Evolutionary conservation across 768 basidiomycete genomes (phyloP).

Genomic region (Amanita subjunquillea): DNA sequence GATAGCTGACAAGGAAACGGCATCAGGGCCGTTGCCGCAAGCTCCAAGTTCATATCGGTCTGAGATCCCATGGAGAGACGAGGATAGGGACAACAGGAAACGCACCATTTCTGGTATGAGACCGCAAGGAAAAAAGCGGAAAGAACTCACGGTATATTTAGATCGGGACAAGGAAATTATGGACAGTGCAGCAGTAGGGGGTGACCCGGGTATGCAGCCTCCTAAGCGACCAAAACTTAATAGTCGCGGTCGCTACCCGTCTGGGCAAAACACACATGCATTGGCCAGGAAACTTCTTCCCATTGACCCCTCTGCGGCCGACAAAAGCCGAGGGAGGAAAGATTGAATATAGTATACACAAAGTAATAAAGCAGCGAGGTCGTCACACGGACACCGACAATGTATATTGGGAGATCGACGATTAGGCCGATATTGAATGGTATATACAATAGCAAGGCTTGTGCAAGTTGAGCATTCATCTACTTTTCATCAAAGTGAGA

Average conservation of each 20-base stretch:
- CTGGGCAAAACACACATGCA: slow-evolving; percentile 23
- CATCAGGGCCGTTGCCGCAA: slow-evolving; percentile 23
- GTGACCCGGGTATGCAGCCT: slow-evolving; percentile 28
- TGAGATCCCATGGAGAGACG: slow-evolving; percentile 39
- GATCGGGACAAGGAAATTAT: slow-evolving; percentile 55
- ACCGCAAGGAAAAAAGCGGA: background rate
- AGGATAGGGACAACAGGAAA: slow-evolving; percentile 62
- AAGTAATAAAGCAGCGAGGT: background rate
- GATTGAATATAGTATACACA: slow-evolving; percentile 23
- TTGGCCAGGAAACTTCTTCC: slow-evolving; percentile 51
- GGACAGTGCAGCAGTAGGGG: slow-evolving; percentile 21
- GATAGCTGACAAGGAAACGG: slow-evolving; percentile 49
- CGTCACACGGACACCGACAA: background rate
- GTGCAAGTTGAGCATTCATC: slow-evolving; percentile 16
- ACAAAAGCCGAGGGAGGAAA: slow-evolving; percentile 49
- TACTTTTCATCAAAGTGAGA: slow-evolving; percentile 69
- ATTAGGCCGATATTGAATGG: slow-evolving; percentile 4
- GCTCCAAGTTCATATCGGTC: slow-evolving; percentile 33
- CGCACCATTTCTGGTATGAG: slow-evolving; percentile 56
- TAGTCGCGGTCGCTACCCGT: slow-evolving; percentile 35
- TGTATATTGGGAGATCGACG: background rate
- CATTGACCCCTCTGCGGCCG: slow-evolving; percentile 50
- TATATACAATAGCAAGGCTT: background rate
- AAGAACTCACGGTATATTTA: slow-evolving; percentile 14
- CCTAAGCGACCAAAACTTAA: slow-evolving; percentile 49